Evolutionary conservation across 2,329 filamentous ascomycete genomes (phyloP).

Genomic region (Dactylellina sp.): DNA sequence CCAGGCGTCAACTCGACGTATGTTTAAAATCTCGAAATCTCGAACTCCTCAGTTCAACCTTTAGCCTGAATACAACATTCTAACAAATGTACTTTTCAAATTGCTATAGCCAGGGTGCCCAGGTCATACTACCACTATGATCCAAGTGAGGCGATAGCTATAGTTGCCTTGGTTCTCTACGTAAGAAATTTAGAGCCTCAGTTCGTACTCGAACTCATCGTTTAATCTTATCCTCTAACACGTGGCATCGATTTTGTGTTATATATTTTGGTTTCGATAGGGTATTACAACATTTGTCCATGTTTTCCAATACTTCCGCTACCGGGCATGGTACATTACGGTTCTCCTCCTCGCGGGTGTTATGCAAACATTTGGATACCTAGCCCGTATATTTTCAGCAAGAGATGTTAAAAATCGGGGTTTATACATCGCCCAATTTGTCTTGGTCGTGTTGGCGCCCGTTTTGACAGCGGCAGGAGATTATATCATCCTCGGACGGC

Average conservation of each 20-base stretch:
- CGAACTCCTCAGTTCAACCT: too few relatives aligned
- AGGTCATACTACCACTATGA: slow-evolving; percentile 50
- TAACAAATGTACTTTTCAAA: too few relatives aligned
- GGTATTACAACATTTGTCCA: slow-evolving; percentile 51
- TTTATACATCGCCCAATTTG: slow-evolving; percentile 61
- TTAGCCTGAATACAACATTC: too few relatives aligned
- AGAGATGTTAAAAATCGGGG: slow-evolving; percentile 54
- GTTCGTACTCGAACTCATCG: too few relatives aligned
- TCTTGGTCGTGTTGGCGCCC: slow-evolving; percentile 61
- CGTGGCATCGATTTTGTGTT: too few relatives aligned
- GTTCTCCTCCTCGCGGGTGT: slow-evolving; percentile 56
- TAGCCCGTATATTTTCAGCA: slow-evolving; percentile 57
- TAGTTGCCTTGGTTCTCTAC: slow-evolving; percentile 43
- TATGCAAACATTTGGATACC: slow-evolving; percentile 58
- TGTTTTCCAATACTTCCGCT: slow-evolving; percentile 58
- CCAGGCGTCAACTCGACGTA: background rate
- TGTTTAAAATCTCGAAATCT: background rate
- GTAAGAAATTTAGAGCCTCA: slow-evolving; percentile 32
- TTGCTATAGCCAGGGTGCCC: background rate
- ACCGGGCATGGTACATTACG: slow-evolving; percentile 58
- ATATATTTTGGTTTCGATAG: slow-evolving; percentile 41
- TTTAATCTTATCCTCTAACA: too few relatives aligned
- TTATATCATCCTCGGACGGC: slow-evolving; percentile 62
- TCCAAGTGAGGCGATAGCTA: slow-evolving; percentile 31
- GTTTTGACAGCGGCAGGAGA: slow-evolving; percentile 62